A percentile compares a stretch with the other conserved stretches of the same genome.
These are phyloP conservation scores for Casuarina equisetifolia DNA, from an alignment of 306 rosid genomes.

Conservation along the genomic window DNA sequence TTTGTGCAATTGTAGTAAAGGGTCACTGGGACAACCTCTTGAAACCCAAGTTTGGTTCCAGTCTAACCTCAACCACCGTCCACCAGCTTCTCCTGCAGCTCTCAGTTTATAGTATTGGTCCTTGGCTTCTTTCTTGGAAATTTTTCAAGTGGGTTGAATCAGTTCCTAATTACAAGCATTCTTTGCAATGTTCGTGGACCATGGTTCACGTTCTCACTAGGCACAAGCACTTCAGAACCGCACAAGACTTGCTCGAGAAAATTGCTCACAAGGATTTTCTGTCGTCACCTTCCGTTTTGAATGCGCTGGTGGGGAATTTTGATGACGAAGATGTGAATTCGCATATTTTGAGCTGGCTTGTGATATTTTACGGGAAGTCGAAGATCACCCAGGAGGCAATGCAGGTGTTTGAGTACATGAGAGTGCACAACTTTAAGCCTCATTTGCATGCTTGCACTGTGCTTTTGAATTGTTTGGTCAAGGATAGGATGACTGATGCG, in stretches of 20 bases:
- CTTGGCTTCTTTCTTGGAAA: slow-evolving; percentile 43
- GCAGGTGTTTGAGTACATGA: slow-evolving; percentile 79
- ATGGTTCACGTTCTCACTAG: slow-evolving; percentile 64
- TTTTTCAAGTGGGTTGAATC: slow-evolving; percentile 83
- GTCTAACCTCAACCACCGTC: slow-evolving; percentile 53
- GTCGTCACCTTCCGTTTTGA: slow-evolving; percentile 73
- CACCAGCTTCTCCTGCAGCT: slow-evolving; percentile 57
- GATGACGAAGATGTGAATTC: slow-evolving; percentile 62
- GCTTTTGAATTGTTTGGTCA: slow-evolving; percentile 69
- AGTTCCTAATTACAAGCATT: slow-evolving; percentile 54
- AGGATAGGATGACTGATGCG: slow-evolving; percentile 57
- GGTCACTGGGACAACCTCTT: slow-evolving; percentile 65
- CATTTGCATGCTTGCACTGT: slow-evolving; percentile 84
- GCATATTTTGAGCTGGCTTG: slow-evolving; percentile 87
- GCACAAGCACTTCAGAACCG: slow-evolving; percentile 57
- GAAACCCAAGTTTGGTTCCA: slow-evolving; percentile 42
- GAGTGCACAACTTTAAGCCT: slow-evolving; percentile 49
- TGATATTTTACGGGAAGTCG: slow-evolving; percentile 55
- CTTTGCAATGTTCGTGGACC: slow-evolving; percentile 75
- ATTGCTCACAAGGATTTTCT: slow-evolving; percentile 62
- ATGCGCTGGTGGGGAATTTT: slow-evolving; percentile 42
- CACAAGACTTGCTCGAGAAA: slow-evolving; percentile 73
- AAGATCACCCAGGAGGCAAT: slow-evolving; percentile 71
- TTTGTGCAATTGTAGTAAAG: slow-evolving; percentile 58
- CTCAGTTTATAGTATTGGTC: slow-evolving; percentile 44